These are phyloP conservation scores for Pleurotus djamor DNA, from an alignment of 768 basidiomycete species.

Conservation along the genomic window DNA sequence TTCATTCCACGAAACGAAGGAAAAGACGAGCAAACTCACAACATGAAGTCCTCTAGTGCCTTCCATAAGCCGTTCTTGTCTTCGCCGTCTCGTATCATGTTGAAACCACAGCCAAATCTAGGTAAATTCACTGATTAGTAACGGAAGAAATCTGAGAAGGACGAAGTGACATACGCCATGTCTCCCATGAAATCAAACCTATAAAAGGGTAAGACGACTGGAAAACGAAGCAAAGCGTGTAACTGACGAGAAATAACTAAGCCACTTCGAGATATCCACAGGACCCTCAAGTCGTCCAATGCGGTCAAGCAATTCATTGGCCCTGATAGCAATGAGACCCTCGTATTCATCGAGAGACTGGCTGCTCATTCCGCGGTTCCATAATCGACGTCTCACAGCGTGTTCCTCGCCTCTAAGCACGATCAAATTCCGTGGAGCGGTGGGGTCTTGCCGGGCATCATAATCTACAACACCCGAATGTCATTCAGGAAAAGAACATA, in stretches of 20 bases:
- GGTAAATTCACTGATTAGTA: background rate
- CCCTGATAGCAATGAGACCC: conserved; percentile 29
- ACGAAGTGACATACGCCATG: conserved; percentile 25
- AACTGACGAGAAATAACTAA: conserved; percentile 38
- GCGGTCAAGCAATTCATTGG: conserved; percentile 35
- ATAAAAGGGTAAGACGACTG: background rate
- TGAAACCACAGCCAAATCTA: conserved; percentile 35
- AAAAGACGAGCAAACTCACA: conserved; percentile 10
- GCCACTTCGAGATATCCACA: conserved; percentile 30
- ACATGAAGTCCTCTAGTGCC: conserved; percentile 15
- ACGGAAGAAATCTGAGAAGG: conserved; percentile 11
- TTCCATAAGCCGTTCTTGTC: conserved; percentile 16
- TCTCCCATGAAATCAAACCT: conserved; percentile 44
- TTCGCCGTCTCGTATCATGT: conserved; percentile 39
- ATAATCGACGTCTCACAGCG: conserved; percentile 39
- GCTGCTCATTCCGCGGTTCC: conserved; percentile 49
- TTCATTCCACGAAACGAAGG: background rate
- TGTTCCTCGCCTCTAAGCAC: conserved; percentile 40
- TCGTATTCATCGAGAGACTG: conserved; percentile 46
- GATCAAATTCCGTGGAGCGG: conserved; percentile 30
- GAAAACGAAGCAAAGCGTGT: too few species aligned
- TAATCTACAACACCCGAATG: conserved; percentile 32
- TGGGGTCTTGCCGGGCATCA: conserved; percentile 47
- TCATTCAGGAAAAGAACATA: background rate
- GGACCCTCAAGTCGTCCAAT: conserved; percentile 23